Base-by-base conservation (phyloP, 2,329 filamentous ascomycete genomes). In the Pseudogymnoascus sp. region DNA sequence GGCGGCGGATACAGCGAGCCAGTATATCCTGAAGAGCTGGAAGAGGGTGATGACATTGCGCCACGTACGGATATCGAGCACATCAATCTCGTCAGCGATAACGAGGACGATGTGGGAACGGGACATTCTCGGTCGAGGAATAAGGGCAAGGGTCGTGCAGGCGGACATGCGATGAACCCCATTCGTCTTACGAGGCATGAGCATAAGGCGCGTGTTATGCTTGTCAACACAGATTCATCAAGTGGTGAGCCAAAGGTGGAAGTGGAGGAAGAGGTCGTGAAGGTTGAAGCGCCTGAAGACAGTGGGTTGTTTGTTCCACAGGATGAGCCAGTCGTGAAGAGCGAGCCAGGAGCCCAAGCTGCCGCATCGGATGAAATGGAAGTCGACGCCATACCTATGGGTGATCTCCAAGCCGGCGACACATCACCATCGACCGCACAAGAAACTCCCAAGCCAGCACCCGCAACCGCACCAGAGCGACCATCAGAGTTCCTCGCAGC, bases 111-210 rank as follows among this genome's bases (percentile, higher is more conserved):
- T 5, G 37, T 61, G 40, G 62, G 65, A 13, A 61, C 61, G 21
- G 64, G 50, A 6, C 26, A 29, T 13, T 44, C 40, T 21, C 40
- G 42, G 21, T 44, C 35, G 35, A 61, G 47, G 50, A 62, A 35
- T n/a, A 67, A 65, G 61, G 65, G 63, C 8, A 69, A 67, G 63
- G 64, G 29, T 16, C 63, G 61, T 21, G 47, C 37, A 14, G 63
- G 65, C 14, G 66, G 67, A 6, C 26, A 59, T 31, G 53, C 26
- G 53, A 63, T 71, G 16, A 68, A 64, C 61, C 72, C 72, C 4
- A 65, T 74, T 19, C 68, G 72, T 42, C 63, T 74, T 7, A 47
- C 68, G 16, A 64, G 72, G 53, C 62, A 69, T 29, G 70, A 72
- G 62, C 72, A 74, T 47, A 70, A 72, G 61, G 68, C 67, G 29